These are phyloP conservation scores for Saccharomycopsis capsularis DNA, from an alignment of 805 yeast genomes.

Conservation along the genomic window DNA sequence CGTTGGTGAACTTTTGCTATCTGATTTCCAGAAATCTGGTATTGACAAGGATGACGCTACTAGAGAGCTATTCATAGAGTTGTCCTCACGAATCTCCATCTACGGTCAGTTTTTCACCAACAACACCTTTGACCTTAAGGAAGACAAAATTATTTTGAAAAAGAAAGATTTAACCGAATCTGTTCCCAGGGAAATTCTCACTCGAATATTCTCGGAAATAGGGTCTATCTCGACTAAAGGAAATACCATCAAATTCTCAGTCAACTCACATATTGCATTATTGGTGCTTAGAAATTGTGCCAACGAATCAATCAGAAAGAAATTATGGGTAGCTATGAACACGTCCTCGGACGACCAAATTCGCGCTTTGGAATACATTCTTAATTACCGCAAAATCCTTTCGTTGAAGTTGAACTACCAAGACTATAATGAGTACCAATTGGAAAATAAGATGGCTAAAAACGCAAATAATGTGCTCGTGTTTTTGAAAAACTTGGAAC, in stretches of 20 bases:
- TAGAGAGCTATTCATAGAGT: conserved; percentile 61
- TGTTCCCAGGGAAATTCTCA: conserved; percentile 17
- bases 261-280: conserved; percentile 59
- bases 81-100: conserved; percentile 75
- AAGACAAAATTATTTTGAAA: conserved; percentile 27
- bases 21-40: conserved; percentile 88
- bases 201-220: conserved; percentile 11
- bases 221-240: conserved; percentile 26
- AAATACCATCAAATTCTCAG: conserved; percentile 43
- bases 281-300: conserved; percentile 54
- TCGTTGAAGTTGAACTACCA: conserved; percentile 66
- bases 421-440: conserved; percentile 71
- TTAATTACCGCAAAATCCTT: conserved; percentile 59
- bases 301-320: conserved; percentile 49
- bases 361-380: conserved; percentile 45
- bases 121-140: conserved; percentile 32
- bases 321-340: conserved; percentile 71
- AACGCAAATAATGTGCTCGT: conserved; percentile 66
- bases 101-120: conserved; percentile 72
- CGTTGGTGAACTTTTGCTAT: conserved; percentile 72
- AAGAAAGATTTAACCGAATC: conserved; percentile 27
- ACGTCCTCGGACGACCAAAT: conserved; percentile 60
- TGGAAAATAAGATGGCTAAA: conserved; percentile 86
- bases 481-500: conserved; percentile 57
- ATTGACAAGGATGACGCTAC: conserved; percentile 65